These are phyloP conservation scores for Phytophthora boehmeriae DNA, from an alignment of 352 stramenopile genomes.

Conservation along the genomic window DNA sequence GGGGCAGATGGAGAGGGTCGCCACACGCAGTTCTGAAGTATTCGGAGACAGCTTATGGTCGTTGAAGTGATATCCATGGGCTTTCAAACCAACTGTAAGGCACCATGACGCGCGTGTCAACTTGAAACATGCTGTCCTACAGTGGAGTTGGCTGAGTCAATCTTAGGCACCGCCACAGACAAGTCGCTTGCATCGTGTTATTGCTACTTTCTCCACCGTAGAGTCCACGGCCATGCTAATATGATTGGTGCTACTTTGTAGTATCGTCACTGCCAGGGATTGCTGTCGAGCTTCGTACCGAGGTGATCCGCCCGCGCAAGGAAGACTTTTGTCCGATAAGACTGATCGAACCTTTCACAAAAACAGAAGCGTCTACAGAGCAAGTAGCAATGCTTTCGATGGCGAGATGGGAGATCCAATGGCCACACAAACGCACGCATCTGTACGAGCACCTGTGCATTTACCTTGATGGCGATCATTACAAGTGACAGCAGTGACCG, in stretches of 20 bases:
- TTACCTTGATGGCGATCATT: background rate
- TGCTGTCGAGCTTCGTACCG: no score
- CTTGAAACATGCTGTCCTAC: conserved; percentile 13
- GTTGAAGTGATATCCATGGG: conserved; percentile 20
- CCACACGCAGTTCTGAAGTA: background rate
- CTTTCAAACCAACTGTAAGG: conserved; percentile 1
- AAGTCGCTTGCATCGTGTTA: background rate
- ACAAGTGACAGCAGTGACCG: background rate
- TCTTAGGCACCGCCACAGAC: background rate
- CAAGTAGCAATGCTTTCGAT: no score
- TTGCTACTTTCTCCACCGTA: background rate
- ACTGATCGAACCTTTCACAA: no score
- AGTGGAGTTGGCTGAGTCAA: no score
- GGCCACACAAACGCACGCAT: no score
- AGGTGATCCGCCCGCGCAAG: no score
- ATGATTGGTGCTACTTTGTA: no score
- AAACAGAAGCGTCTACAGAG: no score
- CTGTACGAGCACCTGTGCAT: background rate
- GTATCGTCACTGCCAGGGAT: no score
- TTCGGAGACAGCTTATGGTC: conserved; percentile 1
- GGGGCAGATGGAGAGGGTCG: background rate
- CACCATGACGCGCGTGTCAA: background rate
- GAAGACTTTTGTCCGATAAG: no score
- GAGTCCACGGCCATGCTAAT: no score
- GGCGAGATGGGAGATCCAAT: no score